phyloP scores from a whole-genome alignment of 352 stramenopile species.

The Pythium diclinum region DNA sequence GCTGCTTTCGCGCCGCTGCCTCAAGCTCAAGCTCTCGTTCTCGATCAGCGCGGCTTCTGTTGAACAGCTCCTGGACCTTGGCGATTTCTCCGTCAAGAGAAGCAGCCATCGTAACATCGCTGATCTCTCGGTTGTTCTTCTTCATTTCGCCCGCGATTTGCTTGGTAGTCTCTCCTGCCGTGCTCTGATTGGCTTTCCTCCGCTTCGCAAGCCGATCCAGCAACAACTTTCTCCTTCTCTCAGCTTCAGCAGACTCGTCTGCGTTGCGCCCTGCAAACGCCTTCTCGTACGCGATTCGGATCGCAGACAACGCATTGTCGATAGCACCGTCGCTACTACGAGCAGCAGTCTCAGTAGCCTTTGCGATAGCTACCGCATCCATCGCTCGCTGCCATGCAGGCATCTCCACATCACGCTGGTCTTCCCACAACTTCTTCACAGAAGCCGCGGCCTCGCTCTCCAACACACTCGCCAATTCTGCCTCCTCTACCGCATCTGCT shows the following conservation, averaged over 20 bases:
- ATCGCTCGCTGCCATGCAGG: background rate
- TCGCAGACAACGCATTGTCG: background rate
- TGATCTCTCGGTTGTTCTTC: background rate
- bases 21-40: constrained; percentile 7
- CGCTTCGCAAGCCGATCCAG: background rate
- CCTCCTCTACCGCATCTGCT: background rate
- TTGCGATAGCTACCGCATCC: background rate
- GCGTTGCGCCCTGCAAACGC: background rate
- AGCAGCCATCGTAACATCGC: background rate
- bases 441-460: background rate
- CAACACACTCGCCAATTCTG: background rate
- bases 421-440: background rate
- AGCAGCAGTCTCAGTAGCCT: background rate
- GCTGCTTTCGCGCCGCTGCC: constrained; percentile 11
- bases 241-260: background rate
- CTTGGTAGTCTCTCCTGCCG: background rate
- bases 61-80: constrained; percentile 23
- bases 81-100: constrained; percentile 16
- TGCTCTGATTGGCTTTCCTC: background rate
- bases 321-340: background rate
- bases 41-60: constrained; percentile 17
- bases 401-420: background rate
- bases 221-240: background rate
- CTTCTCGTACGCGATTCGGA: background rate
- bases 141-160: background rate